Conservation (phyloP, 2,329 filamentous ascomycete species). For the Diplodia seriata region DNA sequence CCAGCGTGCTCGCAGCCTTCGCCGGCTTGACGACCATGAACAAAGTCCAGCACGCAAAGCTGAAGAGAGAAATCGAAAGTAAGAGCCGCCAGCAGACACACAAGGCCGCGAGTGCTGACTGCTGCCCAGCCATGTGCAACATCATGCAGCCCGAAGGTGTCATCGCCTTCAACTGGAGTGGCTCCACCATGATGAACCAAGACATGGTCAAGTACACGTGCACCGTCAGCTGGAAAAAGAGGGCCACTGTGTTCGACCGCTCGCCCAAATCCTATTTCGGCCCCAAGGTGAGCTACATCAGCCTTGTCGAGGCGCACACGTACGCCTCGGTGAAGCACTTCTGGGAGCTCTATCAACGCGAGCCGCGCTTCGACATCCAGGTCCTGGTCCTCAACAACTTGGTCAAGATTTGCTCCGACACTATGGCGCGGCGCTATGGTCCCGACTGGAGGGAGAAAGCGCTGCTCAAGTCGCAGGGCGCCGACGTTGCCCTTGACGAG, state of each 20-base stretch:
- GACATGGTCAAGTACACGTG: neutral
- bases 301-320: neutral
- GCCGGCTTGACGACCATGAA: neutral
- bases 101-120: neutral
- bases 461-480: neutral
- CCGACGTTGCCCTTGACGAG: slow-evolving; percentile 18
- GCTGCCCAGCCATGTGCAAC: neutral
- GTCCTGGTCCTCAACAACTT: neutral
- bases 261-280: neutral
- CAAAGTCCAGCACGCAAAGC: neutral
- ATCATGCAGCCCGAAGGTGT: neutral
- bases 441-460: neutral
- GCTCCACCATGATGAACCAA: neutral
- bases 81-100: neutral
- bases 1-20: neutral
- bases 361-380: slow-evolving; percentile 21
- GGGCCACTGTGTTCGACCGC: neutral
- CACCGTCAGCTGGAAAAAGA: neutral
- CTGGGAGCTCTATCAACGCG: slow-evolving; percentile 21
- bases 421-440: neutral
- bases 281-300: neutral
- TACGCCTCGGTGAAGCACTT: neutral
- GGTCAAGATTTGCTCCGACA: neutral
- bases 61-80: slow-evolving; percentile 12
- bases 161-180: neutral